Conservation (phyloP, 768 basidiomycete genomes). For the Naematelia encephala region DNA sequence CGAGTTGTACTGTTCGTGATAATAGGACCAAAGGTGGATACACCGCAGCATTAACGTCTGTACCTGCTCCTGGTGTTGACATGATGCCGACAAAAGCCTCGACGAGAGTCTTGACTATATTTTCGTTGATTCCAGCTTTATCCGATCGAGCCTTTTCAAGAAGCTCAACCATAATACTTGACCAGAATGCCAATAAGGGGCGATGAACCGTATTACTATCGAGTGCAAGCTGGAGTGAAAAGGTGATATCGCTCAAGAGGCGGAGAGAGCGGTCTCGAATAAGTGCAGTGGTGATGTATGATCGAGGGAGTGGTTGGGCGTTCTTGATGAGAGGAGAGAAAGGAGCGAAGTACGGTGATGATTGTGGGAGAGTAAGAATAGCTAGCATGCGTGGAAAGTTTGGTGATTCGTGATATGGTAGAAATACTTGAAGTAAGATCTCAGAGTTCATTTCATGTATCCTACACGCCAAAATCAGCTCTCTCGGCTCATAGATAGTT, state of each 20-base stretch:
- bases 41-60: slow-evolving; percentile 44
- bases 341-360: slow-evolving; percentile 34
- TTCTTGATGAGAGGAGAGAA: slow-evolving; percentile 60
- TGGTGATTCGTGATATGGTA: slow-evolving; percentile 91
- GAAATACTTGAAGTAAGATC: slow-evolving; percentile 70
- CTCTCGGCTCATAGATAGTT: no score
- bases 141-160: slow-evolving; percentile 60
- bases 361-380: slow-evolving; percentile 58
- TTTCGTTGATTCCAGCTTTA: slow-evolving; percentile 58
- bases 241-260: slow-evolving; percentile 67
- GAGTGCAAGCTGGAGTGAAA: slow-evolving; percentile 60
- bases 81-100: slow-evolving; percentile 42
- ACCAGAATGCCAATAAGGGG: slow-evolving; percentile 75
- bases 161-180: slow-evolving; percentile 74
- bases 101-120: slow-evolving; percentile 43
- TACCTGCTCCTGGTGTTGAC: slow-evolving; percentile 24
- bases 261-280: slow-evolving; percentile 54
- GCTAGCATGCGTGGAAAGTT: slow-evolving; percentile 92
- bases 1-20: slow-evolving; percentile 39
- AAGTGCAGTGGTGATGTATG: slow-evolving; percentile 68
- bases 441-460: slow-evolving; percentile 90
- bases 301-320: slow-evolving; percentile 68
- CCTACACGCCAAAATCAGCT: no score
- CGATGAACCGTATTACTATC: slow-evolving; percentile 57
- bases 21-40: slow-evolving; percentile 47